These are phyloP conservation scores for Penicillium turbatum DNA, from an alignment of 495 filamentous ascomycete genomes.

Conservation along the genomic window DNA sequence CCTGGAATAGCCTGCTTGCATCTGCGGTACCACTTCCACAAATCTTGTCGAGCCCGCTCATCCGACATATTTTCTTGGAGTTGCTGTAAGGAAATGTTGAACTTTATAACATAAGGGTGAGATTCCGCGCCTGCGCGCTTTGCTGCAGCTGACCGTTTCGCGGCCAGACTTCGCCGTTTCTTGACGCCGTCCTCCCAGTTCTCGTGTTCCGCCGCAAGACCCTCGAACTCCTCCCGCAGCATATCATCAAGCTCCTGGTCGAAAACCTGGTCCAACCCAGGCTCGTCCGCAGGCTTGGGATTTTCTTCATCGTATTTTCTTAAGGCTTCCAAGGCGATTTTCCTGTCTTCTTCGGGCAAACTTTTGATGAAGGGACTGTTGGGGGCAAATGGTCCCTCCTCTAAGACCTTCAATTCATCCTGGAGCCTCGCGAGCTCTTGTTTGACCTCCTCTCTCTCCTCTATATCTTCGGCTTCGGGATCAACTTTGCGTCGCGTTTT, in stretches of 20 bases:
- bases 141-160: slow-evolving; percentile 22
- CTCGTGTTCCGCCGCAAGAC: slow-evolving; percentile 38
- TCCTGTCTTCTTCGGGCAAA: slow-evolving; percentile 39
- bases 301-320: slow-evolving; percentile 39
- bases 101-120: slow-evolving; percentile 33
- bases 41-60: slow-evolving; percentile 27
- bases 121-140: slow-evolving; percentile 18
- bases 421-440: slow-evolving; percentile 49
- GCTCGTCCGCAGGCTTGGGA: slow-evolving; percentile 19
- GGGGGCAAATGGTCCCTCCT: slow-evolving; percentile 40
- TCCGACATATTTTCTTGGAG: slow-evolving; percentile 24
- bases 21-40: slow-evolving; percentile 46
- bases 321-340: slow-evolving; percentile 39
- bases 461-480: slow-evolving; percentile 51
- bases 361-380: slow-evolving; percentile 41
- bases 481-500: slow-evolving; percentile 37
- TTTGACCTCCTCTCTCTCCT: slow-evolving; percentile 41
- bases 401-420: slow-evolving; percentile 47
- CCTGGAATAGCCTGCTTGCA: slow-evolving; percentile 39
- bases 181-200: slow-evolving; percentile 30
- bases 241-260: slow-evolving; percentile 44
- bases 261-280: slow-evolving; percentile 37
- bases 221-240: slow-evolving; percentile 41
- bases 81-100: slow-evolving; percentile 28
- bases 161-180: slow-evolving; percentile 17